These are phyloP conservation scores for Oryza brachyantha DNA, from an alignment of 176 grass and related monocot species.

Conservation along the genomic window DNA sequence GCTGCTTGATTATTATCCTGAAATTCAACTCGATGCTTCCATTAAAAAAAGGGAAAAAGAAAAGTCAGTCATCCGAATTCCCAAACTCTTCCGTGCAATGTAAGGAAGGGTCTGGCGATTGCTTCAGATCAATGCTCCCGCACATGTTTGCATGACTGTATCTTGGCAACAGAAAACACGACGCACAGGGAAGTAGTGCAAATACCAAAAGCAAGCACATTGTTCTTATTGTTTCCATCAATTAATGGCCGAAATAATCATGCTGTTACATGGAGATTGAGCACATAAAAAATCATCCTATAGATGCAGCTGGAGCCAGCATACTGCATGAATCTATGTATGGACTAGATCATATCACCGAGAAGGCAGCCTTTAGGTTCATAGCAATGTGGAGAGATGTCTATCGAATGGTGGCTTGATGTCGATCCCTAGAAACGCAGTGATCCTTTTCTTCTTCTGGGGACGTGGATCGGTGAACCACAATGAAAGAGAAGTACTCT, in stretches of 20 bases:
- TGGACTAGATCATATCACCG: not conserved
- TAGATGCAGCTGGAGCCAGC: not conserved
- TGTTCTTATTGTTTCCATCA: not conserved
- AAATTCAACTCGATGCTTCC: not conserved
- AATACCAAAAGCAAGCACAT: not conserved
- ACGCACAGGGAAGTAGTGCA: not conserved
- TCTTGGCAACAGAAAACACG: not conserved
- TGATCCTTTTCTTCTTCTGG: not conserved
- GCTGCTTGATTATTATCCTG: not conserved
- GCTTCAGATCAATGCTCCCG: slow-evolving; percentile 26
- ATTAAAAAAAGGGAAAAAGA: too few relatives aligned
- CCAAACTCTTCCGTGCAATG: slow-evolving; percentile 20
- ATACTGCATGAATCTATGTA: not conserved
- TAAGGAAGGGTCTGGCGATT: slow-evolving; percentile 22
- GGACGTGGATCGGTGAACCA: slow-evolving; percentile 37
- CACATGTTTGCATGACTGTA: slow-evolving; percentile 12
- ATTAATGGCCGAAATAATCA: not conserved
- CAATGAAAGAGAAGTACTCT: slow-evolving; percentile 7
- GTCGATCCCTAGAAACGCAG: slow-evolving; percentile 26
- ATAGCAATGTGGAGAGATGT: not conserved
- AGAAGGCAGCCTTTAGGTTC: too few relatives aligned
- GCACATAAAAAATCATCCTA: not conserved
- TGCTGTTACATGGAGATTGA: not conserved
- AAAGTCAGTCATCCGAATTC: not conserved
- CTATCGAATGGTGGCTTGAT: not conserved